Evolutionary conservation across 768 basidiomycete species (phyloP).

Genomic region (Agaricus blazei): DNA sequence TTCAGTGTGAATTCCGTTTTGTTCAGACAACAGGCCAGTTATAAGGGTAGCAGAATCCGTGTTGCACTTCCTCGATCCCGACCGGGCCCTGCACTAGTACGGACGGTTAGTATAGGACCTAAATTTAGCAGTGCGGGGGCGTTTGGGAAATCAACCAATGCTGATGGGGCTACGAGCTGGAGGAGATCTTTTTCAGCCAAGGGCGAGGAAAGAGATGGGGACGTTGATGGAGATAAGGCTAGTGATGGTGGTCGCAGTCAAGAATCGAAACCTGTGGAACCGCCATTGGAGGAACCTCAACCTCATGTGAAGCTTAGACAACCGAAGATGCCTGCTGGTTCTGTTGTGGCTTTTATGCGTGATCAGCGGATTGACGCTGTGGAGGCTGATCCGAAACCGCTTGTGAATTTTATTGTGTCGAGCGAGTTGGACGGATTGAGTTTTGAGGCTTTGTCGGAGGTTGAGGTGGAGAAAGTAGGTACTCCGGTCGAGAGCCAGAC

Average conservation of each 20-base stretch:
- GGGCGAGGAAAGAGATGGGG: constrained; percentile 16
- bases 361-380: constrained; percentile 51
- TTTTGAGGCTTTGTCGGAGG: constrained; percentile 5
- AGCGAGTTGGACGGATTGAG: constrained; percentile 64
- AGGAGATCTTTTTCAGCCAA: constrained; percentile 18
- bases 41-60: constrained; percentile 35
- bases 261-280: neutral
- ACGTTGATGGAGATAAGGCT: neutral
- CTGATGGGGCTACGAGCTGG: constrained; percentile 40
- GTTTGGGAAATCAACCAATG: constrained; percentile 37
- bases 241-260: neutral
- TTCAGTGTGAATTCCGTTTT: constrained; percentile 62
- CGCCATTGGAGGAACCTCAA: neutral
- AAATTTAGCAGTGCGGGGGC: constrained; percentile 27
- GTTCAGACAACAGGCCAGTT: constrained; percentile 40
- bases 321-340: constrained; percentile 69
- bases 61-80: constrained; percentile 36
- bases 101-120: constrained; percentile 18
- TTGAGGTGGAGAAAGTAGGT: neutral
- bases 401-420: constrained; percentile 72
- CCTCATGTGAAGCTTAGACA: constrained; percentile 20
- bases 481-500: neutral
- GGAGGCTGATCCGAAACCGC: constrained; percentile 38
- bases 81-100: constrained; percentile 24
- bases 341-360: constrained; percentile 70